Evolutionary conservation across 441 rosid genomes (phyloP).

Genomic region (Capsella rubella): DNA sequence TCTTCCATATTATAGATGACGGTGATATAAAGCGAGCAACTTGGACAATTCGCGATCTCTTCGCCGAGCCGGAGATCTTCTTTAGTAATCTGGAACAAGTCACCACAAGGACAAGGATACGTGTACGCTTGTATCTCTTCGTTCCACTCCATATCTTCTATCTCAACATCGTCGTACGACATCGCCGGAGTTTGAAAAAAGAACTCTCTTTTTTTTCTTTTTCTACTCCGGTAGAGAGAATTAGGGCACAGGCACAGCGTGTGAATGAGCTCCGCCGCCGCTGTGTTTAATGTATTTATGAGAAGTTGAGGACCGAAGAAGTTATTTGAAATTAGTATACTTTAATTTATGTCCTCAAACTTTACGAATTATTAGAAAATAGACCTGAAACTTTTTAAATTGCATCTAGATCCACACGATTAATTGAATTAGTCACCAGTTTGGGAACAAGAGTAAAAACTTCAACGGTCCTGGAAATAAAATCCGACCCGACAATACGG

Average conservation of each 20-base stretch:
- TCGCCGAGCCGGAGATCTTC: conserved; percentile 85
- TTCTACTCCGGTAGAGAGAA: conserved; percentile 23
- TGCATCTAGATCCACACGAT: background rate
- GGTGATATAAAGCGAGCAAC: conserved; percentile 92
- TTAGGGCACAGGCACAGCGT: conserved; percentile 28
- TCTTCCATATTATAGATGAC: conserved; percentile 86
- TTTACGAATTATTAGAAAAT: background rate
- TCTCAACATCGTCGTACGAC: conserved; percentile 98
- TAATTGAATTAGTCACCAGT: too few species aligned
- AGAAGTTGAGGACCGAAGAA: conserved; percentile 2
- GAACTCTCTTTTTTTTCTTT: background rate
- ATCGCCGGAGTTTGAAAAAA: conserved; percentile 39
- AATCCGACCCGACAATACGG: too few species aligned
- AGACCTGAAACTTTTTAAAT: background rate
- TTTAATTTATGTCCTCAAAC: background rate
- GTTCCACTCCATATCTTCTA: conserved; percentile 96
- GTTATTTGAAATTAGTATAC: background rate
- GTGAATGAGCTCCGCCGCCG: conserved; percentile 17
- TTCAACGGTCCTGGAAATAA: too few species aligned
- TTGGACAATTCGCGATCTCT: conserved; percentile 89
- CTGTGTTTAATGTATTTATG: background rate
- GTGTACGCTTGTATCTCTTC: conserved; percentile 83
- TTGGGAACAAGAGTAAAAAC: too few species aligned
- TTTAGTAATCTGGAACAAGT: conserved; percentile 85
- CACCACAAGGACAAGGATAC: conserved; percentile 95